These are phyloP conservation scores for Aechmea fasciata DNA, from an alignment of 176 grass and related monocot species.

Conservation along the genomic window DNA sequence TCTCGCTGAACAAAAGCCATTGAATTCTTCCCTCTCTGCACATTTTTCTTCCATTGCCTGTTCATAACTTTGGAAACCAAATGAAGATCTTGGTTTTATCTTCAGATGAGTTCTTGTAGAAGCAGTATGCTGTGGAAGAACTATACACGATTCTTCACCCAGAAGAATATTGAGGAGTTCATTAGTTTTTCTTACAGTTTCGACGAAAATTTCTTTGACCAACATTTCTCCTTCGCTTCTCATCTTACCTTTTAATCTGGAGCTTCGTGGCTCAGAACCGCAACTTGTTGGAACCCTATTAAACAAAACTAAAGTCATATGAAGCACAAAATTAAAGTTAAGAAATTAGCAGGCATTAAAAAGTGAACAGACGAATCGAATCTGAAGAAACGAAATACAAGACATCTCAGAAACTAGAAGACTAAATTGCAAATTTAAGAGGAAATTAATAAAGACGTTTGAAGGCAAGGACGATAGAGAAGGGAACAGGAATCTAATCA, in stretches of 20 bases:
- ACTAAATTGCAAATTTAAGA: background rate
- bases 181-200: constrained; percentile 79
- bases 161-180: constrained; percentile 75
- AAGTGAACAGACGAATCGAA: too few relatives aligned
- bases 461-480: background rate
- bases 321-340: constrained; percentile 3
- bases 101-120: constrained; percentile 29
- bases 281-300: constrained; percentile 45
- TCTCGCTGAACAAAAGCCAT: constrained; percentile 25
- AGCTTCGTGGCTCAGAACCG: constrained; percentile 64
- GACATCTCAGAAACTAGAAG: background rate
- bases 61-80: constrained; percentile 35
- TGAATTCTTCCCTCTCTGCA: constrained; percentile 21
- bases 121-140: constrained; percentile 46
- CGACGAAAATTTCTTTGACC: constrained; percentile 81
- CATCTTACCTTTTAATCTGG: constrained; percentile 72
- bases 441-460: background rate
- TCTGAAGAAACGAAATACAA: background rate
- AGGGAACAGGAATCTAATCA: background rate
- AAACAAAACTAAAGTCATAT: constrained; percentile 15
- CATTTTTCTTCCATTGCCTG: constrained; percentile 28
- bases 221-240: constrained; percentile 80
- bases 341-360: background rate
- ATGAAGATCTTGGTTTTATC: constrained; percentile 44
- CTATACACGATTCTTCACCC: constrained; percentile 59